Conservation (phyloP, 768 basidiomycete genomes). For the Antrodiella citrinella region DNA sequence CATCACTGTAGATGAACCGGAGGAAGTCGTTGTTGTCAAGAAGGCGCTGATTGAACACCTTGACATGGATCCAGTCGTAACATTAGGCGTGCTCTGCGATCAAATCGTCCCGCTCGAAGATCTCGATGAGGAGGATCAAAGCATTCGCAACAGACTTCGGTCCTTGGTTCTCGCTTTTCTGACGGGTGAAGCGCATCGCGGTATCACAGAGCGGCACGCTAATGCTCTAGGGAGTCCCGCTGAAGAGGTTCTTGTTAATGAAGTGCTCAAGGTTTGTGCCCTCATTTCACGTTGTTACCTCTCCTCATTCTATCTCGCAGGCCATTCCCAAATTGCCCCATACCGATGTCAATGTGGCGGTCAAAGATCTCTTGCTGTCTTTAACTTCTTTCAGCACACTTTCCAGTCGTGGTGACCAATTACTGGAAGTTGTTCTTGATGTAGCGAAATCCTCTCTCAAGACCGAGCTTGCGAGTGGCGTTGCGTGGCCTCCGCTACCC, state of each 20-base stretch:
- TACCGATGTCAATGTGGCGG: slow-evolving; percentile 36
- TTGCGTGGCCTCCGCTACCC: slow-evolving; percentile 26
- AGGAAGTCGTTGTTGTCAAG: slow-evolving; percentile 57
- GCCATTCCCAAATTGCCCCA: slow-evolving; percentile 38
- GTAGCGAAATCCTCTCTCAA: slow-evolving; percentile 28
- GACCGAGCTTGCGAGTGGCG: slow-evolving; percentile 18
- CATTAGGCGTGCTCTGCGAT: slow-evolving; percentile 62
- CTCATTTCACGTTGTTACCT: background rate
- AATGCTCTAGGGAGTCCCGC: slow-evolving; percentile 33
- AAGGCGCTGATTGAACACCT: slow-evolving; percentile 53
- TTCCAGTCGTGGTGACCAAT: slow-evolving; percentile 28
- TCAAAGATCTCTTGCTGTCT: slow-evolving; percentile 44
- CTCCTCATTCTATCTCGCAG: too few relatives aligned
- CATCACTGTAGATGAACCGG: slow-evolving; percentile 44
- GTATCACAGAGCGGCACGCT: slow-evolving; percentile 38
- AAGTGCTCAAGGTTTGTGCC: slow-evolving; percentile 39
- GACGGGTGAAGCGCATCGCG: slow-evolving; percentile 38
- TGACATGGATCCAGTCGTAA: slow-evolving; percentile 51
- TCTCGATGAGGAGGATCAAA: slow-evolving; percentile 50
- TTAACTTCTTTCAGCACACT: slow-evolving; percentile 35
- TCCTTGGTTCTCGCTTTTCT: slow-evolving; percentile 55
- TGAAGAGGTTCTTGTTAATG: slow-evolving; percentile 40
- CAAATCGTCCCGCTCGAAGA: slow-evolving; percentile 49
- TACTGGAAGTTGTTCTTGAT: slow-evolving; percentile 33
- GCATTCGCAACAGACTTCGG: slow-evolving; percentile 48